These are phyloP conservation scores for Fusarium pininemorale DNA, from an alignment of 2,329 filamentous ascomycete species.

Conservation along the genomic window DNA sequence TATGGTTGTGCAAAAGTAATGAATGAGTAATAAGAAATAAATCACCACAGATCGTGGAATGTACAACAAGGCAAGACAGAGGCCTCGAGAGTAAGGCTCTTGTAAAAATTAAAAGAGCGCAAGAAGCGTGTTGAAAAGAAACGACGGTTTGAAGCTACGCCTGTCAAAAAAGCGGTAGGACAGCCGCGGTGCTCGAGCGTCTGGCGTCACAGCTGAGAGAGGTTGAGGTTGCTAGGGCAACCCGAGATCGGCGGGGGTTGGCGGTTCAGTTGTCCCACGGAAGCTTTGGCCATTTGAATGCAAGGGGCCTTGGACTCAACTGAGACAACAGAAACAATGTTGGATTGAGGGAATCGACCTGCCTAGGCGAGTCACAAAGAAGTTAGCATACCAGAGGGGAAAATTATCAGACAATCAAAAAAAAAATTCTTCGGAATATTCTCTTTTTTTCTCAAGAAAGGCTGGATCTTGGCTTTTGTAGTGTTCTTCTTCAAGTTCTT, in stretches of 20 bases:
- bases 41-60: conserved; percentile 12
- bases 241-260: conserved; percentile 24
- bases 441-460: background rate
- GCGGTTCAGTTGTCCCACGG: conserved; percentile 18
- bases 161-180: conserved; percentile 39
- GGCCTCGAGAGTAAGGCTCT: conserved; percentile 20
- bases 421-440: background rate
- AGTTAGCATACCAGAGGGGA: background rate
- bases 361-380: background rate
- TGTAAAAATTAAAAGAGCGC: conserved; percentile 18
- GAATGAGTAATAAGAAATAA: conserved; percentile 13
- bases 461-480: background rate
- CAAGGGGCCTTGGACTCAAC: conserved; percentile 4
- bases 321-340: conserved; percentile 17
- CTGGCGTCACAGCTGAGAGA: conserved; percentile 22
- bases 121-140: conserved; percentile 28
- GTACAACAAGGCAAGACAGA: conserved; percentile 9
- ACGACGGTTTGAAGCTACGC: conserved; percentile 28
- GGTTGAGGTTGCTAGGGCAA: conserved; percentile 14
- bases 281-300: conserved; percentile 15
- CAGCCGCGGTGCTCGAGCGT: conserved; percentile 30
- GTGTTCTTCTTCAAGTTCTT: background rate
- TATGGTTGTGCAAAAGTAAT: background rate
- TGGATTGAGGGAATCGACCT: background rate
- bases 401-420: background rate